A percentile compares a stretch with the other conserved stretches of the same genome.
Conservation (phyloP, 805 yeast genomes). For the Yarrowia yakushimensis region DNA sequence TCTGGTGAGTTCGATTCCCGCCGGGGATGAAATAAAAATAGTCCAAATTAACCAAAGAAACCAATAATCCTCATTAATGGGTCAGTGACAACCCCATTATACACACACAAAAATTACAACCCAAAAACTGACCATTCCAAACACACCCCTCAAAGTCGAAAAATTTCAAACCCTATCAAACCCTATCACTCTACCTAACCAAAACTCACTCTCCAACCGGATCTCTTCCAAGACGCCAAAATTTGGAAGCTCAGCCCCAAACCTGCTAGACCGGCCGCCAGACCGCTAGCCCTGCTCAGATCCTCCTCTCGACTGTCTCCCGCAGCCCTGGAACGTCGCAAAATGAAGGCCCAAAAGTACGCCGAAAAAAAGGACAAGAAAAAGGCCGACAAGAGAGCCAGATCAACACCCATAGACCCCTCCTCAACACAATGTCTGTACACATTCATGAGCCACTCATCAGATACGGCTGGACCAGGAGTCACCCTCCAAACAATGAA, state of each 20-base stretch:
- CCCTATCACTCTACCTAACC: neutral
- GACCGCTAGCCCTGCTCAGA: neutral
- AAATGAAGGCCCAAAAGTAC: neutral
- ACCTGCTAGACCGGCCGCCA: neutral
- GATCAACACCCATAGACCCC: no score
- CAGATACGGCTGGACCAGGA: conserved; percentile 49
- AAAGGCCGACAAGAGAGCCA: no score
- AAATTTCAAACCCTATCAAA: neutral
- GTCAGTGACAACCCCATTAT: no score
- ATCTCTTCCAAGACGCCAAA: neutral
- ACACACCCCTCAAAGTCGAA: no score
- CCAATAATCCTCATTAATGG: no score
- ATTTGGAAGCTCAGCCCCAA: neutral
- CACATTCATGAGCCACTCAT: conserved; percentile 36
- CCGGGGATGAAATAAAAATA: no score
- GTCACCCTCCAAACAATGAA: conserved; percentile 46
- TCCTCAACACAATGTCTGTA: neutral
- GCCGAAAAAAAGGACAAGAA: neutral
- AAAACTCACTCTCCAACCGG: neutral
- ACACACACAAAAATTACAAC: no score
- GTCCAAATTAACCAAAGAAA: no score
- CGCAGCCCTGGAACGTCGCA: neutral
- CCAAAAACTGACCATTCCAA: no score
- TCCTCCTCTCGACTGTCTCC: neutral
- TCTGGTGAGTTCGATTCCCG: no score